A percentile compares a stretch with the other conserved stretches of the same genome.
Conservation (phyloP, 2,329 filamentous ascomycete genomes). For the Ceratocystis papillata region DNA sequence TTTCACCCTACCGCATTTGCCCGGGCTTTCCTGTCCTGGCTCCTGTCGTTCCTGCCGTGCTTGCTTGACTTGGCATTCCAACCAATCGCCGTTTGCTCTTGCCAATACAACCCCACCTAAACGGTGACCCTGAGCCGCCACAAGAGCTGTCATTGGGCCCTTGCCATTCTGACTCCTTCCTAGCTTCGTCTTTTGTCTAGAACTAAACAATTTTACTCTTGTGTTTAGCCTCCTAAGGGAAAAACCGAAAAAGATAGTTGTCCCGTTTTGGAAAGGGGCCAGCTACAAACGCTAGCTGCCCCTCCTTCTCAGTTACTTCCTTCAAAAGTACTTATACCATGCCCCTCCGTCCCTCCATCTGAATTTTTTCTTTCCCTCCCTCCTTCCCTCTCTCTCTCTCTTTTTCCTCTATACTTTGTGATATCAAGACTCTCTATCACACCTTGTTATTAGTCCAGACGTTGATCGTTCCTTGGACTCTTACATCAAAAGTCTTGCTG, state of each 20-base stretch:
- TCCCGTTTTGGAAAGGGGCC: not conserved
- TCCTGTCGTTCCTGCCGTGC: conserved; percentile 14
- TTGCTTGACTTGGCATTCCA: not conserved
- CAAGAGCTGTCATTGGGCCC: conserved; percentile 2
- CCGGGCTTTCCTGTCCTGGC: not conserved
- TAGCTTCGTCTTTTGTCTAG: not conserved
- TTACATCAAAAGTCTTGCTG: conserved; percentile 16
- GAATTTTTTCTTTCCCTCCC: not conserved
- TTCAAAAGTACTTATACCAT: conserved; percentile 17
- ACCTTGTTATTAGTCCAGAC: conserved; percentile 18
- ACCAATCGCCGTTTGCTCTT: conserved; percentile 11
- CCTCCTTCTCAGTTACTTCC: not conserved
- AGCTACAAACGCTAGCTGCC: conserved; percentile 2
- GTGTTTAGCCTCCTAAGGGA: not conserved
- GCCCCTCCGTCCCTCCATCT: conserved; percentile 16
- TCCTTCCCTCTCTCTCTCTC: conserved; percentile 19
- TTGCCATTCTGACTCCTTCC: conserved; percentile 1
- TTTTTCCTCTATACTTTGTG: conserved; percentile 15
- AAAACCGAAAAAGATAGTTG: not conserved
- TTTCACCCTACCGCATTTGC: conserved; percentile 7
- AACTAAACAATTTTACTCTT: not conserved
- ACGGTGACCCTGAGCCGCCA: conserved; percentile 9
- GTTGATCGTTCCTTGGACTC: conserved; percentile 20
- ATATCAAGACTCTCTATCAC: conserved; percentile 18
- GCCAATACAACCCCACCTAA: conserved; percentile 12